A percentile compares a stretch with the other conserved stretches of the same genome.
Conservation (phyloP, 495 filamentous ascomycete species). For the Xylaria intraflava region DNA sequence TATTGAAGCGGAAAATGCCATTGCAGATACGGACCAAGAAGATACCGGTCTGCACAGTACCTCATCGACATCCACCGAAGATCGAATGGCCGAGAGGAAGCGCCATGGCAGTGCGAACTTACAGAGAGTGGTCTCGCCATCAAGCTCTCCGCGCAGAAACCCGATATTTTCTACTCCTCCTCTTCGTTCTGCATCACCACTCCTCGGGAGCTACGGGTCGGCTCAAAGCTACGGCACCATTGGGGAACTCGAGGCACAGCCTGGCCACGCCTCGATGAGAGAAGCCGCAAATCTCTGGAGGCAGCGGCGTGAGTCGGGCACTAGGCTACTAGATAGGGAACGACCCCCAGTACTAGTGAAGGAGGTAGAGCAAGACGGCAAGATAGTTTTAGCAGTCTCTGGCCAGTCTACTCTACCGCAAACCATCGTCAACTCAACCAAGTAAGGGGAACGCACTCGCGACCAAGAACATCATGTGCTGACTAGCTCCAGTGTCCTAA, state of each 20-base stretch:
- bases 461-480: constrained; percentile 2
- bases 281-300: constrained; percentile 65
- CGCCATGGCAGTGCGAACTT: constrained; percentile 30
- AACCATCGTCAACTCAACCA: constrained; percentile 94
- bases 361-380: constrained; percentile 83
- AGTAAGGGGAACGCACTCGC: constrained; percentile 34
- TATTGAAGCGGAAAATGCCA: constrained; percentile 24
- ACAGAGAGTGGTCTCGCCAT: constrained; percentile 22
- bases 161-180: constrained; percentile 58
- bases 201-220: constrained; percentile 63
- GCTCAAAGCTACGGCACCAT: constrained; percentile 65
- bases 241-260: constrained; percentile 44
- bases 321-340: constrained; percentile 51
- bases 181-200: constrained; percentile 54
- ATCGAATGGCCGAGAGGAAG: constrained; percentile 36
- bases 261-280: constrained; percentile 61
- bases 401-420: constrained; percentile 92
- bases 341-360: constrained; percentile 76
- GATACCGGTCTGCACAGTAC: constrained; percentile 18
- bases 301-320: constrained; percentile 55
- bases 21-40: constrained; percentile 11
- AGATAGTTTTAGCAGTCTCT: constrained; percentile 70
- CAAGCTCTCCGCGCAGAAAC: constrained; percentile 26
- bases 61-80: constrained; percentile 22
- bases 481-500: constrained; percentile 53